Base-by-base conservation (phyloP, 805 yeast genomes). In the Saccharomyces paradoxus region DNA sequence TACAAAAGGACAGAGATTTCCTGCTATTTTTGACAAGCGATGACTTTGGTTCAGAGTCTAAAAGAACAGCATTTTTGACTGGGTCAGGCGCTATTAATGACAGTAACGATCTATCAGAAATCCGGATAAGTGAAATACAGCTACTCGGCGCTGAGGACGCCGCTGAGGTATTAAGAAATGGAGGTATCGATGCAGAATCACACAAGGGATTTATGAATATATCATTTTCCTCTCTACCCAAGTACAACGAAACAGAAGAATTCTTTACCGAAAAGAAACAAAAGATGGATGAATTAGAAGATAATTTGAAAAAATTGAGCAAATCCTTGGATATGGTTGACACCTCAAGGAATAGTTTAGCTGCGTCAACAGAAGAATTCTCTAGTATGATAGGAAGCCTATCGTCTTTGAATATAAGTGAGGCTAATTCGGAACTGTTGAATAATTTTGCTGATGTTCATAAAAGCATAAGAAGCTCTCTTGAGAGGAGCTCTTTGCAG, bases 401-500 rank as follows among this genome's bases (percentile, higher is more conserved):
- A 58, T 82, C 89, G 1, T 84, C 80, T 17, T 75, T 89, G 53
- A 97, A 90, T 66, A 81, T 91, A 2, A 86, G 87, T 59, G 81
- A 79, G 60, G 75, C 77, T 17, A 77, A 89, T 1, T 77, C 84
- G 8, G 80, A 79, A n/a, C 74, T 89, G 12, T 77, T 92, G 55
- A 69, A 72, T 22, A 83, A 84, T 54, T 90, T 91, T 68, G 82
- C 90, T 41, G 82, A 82, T 32, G 81, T 88, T 8, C 92, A 91
- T 65, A 63, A 73, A 32, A 80, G 87, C 58, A 78, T 91, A 27
- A 82, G 82, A 61, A 92, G 88, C 52, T 76, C 88, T 49, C 73
- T 89, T 49, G 90, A 84, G 58, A 79, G 97, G 57, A 83, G 86
- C 57, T 84, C 89, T 55, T 70, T 87, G 70, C 96, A 89, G 68